phyloP scores from a whole-genome alignment of 2,329 filamentous ascomycete genomes.

The Aspergillus tamarii region DNA sequence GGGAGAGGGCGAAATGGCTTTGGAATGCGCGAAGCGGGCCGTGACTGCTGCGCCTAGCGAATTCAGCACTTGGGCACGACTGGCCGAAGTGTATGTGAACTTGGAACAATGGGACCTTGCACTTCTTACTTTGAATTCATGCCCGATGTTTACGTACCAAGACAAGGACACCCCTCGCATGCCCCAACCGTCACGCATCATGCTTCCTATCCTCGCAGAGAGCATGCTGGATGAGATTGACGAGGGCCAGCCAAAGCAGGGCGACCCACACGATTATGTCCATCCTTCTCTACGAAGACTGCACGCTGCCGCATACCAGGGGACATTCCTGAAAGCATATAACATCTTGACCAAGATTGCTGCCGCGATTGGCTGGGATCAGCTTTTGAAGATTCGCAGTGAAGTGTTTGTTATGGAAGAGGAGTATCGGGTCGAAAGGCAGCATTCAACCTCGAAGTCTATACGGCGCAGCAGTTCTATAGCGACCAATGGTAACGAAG shows the following conservation, averaged over 20 bases:
- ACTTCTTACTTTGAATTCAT: conserved; percentile 92
- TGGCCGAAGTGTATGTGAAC: conserved; percentile 91
- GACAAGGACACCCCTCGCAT: conserved; percentile 95
- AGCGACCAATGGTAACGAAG: conserved; percentile 41
- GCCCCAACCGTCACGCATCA: conserved; percentile 87
- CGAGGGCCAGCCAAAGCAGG: conserved; percentile 73
- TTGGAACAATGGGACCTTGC: conserved; percentile 97
- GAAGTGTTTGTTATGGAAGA: conserved; percentile 99
- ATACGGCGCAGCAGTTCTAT: conserved; percentile 33
- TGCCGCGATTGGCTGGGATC: conserved; percentile 96
- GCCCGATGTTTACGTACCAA: conserved; percentile 99
- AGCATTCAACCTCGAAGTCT: conserved; percentile 34
- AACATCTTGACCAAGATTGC: conserved; percentile 93
- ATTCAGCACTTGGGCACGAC: conserved; percentile 92
- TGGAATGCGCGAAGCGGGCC: conserved; percentile 90
- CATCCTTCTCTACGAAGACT: conserved; percentile 84
- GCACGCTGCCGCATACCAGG: conserved; percentile 86
- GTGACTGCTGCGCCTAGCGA: conserved; percentile 95
- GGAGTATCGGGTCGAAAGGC: conserved; percentile 82
- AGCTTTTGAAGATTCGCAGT: conserved; percentile 89
- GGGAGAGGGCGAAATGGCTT: conserved; percentile 80
- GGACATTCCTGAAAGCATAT: conserved; percentile 95
- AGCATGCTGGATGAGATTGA: conserved; percentile 95
- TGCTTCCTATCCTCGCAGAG: conserved; percentile 83
- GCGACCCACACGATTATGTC: conserved; percentile 79